Percentiles rank a stretch among this genome's conserved stretches.
Evolutionary conservation across 1,284 basidiomycete species (phyloP).

Genomic region (Moesziomyces globuligerus): DNA sequence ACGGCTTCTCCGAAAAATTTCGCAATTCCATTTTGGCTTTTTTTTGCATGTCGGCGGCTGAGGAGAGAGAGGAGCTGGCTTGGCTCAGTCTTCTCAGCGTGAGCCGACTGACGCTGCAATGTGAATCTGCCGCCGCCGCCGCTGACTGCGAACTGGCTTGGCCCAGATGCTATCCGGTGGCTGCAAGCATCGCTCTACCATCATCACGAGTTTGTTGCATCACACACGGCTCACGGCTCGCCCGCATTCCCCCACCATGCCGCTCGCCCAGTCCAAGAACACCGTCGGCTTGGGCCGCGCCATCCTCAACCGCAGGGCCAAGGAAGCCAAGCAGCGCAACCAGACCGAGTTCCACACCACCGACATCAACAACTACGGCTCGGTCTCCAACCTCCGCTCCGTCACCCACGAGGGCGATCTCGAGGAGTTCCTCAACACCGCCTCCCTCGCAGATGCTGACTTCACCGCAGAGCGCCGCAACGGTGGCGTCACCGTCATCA

Average conservation of each 20-base stretch:
- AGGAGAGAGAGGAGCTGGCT: neutral
- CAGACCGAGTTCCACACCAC: slow-evolving; percentile 65
- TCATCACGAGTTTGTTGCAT: slow-evolving; percentile 3
- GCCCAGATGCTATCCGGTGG: no score
- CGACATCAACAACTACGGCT: slow-evolving; percentile 68
- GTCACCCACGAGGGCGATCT: slow-evolving; percentile 96
- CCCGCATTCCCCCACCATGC: slow-evolving; percentile 28
- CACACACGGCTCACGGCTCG: no score
- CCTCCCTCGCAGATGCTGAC: slow-evolving; percentile 90
- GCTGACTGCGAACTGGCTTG: no score
- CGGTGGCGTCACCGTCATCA: slow-evolving; percentile 80
- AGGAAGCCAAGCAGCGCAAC: slow-evolving; percentile 54
- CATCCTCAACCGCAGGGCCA: slow-evolving; percentile 61
- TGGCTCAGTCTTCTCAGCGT: no score
- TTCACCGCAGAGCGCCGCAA: slow-evolving; percentile 97
- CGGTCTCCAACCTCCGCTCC: slow-evolving; percentile 75
- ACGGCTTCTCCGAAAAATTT: slow-evolving; percentile 17
- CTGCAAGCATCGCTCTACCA: no score
- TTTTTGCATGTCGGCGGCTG: neutral
- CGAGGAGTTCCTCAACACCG: slow-evolving; percentile 95
- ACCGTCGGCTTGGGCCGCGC: slow-evolving; percentile 64
- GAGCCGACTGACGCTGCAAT: no score
- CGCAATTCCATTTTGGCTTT: slow-evolving; percentile 5
- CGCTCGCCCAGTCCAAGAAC: slow-evolving; percentile 64
- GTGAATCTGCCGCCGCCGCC: neutral